Conservation (phyloP, 148 eudicot genomes). For the Amaranthus palmeri region DNA sequence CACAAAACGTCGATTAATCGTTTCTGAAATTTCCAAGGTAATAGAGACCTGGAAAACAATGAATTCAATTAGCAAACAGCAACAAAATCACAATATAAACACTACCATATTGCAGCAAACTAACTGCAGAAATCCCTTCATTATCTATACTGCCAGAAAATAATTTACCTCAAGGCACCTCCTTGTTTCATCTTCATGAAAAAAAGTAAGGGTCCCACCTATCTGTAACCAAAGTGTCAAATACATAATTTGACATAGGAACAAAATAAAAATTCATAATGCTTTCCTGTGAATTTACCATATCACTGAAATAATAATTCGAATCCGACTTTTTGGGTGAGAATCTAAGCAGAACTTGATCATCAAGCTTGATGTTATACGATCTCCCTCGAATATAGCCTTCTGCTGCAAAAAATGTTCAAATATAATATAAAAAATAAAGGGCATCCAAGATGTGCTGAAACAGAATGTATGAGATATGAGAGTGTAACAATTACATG, state of each 20-base stretch:
- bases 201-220: constrained; percentile 95
- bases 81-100: not conserved
- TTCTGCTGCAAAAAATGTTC: constrained; percentile 93
- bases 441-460: not conserved
- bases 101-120: not conserved
- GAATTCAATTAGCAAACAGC: constrained; percentile 16
- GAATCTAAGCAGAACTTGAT: constrained; percentile 90
- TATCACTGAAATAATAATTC: constrained; percentile 83
- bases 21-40: constrained; percentile 89
- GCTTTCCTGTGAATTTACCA: constrained; percentile 41
- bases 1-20: constrained; percentile 61
- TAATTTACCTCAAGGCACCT: constrained; percentile 89
- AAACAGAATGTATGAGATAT: constrained; percentile 7
- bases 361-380: constrained; percentile 91
- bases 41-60: constrained; percentile 58
- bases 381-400: constrained; percentile 90
- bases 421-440: constrained; percentile 31
- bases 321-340: constrained; percentile 95
- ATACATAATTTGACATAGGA: constrained; percentile 1
- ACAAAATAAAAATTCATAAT: constrained; percentile 5
- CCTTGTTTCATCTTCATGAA: constrained; percentile 78
- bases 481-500: constrained; percentile 53
- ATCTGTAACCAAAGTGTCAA: constrained; percentile 50
- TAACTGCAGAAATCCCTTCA: not conserved
- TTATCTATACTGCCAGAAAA: not conserved